A percentile compares a stretch with the other conserved stretches of the same genome.
These are phyloP conservation scores for Trametes pubescens DNA, from an alignment of 1,284 basidiomycete genomes.

Conservation along the genomic window DNA sequence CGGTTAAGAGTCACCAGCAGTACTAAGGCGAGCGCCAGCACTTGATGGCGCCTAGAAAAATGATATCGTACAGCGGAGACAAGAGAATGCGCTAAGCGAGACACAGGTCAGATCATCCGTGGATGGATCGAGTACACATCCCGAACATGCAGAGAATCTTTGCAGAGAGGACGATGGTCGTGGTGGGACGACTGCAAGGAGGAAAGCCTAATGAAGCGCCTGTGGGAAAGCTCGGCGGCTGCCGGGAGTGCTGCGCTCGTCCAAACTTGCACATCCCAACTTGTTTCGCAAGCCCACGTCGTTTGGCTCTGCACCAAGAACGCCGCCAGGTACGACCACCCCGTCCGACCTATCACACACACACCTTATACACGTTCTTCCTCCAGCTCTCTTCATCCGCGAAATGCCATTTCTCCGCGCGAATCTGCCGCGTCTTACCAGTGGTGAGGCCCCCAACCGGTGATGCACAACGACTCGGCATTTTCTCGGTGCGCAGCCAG, in stretches of 20 bases:
- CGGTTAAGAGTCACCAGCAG: no score
- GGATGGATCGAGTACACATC: no score
- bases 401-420: conserved; percentile 17
- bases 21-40: no score
- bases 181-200: background rate
- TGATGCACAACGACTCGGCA: conserved; percentile 22
- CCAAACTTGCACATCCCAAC: conserved; percentile 8
- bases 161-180: no score
- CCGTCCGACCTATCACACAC: conserved; percentile 10
- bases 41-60: no score
- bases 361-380: conserved; percentile 2
- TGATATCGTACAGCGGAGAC: no score
- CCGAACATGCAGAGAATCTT: no score
- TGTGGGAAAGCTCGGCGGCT: conserved; percentile 1
- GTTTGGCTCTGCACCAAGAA: background rate
- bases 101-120: no score
- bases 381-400: background rate
- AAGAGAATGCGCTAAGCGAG: no score
- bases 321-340: background rate
- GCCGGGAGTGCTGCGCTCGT: conserved; percentile 12
- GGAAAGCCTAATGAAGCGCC: conserved; percentile 5
- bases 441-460: conserved; percentile 1
- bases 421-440: conserved; percentile 10
- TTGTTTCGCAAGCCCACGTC: conserved; percentile 2
- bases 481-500: conserved; percentile 29